Evolutionary conservation across 129 eudicot genomes (phyloP).

Genomic region (Artemisia argyi): DNA sequence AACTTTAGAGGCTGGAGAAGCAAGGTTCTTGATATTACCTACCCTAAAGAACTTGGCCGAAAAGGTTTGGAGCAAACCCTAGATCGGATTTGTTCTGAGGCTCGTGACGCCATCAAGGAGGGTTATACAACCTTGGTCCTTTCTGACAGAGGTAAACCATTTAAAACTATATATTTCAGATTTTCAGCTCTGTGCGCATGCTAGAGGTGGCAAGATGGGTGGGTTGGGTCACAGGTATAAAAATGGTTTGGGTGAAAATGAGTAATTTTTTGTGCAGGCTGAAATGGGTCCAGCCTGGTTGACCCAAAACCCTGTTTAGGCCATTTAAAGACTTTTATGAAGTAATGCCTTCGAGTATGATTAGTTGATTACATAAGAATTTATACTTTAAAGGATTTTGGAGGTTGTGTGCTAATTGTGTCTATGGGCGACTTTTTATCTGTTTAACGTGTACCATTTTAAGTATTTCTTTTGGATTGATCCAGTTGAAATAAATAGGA

Average conservation of each 20-base stretch:
- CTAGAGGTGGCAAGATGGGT: not conserved
- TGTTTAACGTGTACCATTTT: not conserved
- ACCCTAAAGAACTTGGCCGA: slow-evolving; percentile 63
- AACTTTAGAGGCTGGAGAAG: slow-evolving; percentile 95
- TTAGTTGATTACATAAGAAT: not conserved
- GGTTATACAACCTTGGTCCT: slow-evolving; percentile 86
- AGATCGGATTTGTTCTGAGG: slow-evolving; percentile 80
- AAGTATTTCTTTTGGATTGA: not conserved
- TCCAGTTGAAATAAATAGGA: not conserved
- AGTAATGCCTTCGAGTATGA: not conserved
- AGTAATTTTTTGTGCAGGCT: not conserved
- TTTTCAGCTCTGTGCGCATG: not conserved
- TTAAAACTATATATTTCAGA: not conserved
- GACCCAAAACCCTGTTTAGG: not conserved
- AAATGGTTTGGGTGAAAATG: not conserved
- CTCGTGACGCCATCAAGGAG: slow-evolving; percentile 80
- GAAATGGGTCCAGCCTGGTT: not conserved
- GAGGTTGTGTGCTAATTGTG: not conserved
- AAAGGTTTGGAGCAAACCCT: slow-evolving; percentile 93
- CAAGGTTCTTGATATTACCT: slow-evolving; percentile 90
- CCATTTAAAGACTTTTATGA: not conserved
- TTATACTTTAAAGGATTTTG: not conserved
- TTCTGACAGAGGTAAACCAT: slow-evolving; percentile 83
- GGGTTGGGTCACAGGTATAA: not conserved
- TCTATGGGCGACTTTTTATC: not conserved